Conservation (phyloP, 352 stramenopile genomes). For the Plasmopara viticola region DNA sequence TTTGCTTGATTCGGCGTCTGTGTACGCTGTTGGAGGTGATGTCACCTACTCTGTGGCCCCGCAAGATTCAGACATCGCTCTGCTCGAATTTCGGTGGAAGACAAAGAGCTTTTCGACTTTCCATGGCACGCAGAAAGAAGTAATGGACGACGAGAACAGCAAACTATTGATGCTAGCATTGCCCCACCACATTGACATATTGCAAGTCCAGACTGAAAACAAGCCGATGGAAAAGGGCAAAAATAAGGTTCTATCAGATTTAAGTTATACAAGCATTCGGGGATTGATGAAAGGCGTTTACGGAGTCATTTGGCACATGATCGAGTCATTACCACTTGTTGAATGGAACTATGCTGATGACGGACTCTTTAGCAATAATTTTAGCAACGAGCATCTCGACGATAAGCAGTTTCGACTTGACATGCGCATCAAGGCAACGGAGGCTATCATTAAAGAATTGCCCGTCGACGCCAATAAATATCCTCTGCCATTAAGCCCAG, state of each 20-base stretch:
- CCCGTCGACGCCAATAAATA: constrained; percentile 48
- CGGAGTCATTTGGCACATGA: constrained; percentile 57
- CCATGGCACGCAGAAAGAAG: constrained; percentile 3
- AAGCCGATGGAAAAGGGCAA: constrained; percentile 14
- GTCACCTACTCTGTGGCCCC: constrained; percentile 42
- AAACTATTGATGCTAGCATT: constrained; percentile 70
- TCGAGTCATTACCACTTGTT: constrained; percentile 45
- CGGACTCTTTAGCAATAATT: constrained; percentile 44
- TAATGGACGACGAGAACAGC: constrained; percentile 19
- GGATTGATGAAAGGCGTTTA: constrained; percentile 66
- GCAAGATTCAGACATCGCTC: constrained; percentile 23
- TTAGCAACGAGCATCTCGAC: constrained; percentile 10
- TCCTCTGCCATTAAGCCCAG: constrained; percentile 31
- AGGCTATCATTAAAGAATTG: constrained; percentile 40
- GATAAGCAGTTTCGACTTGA: constrained; percentile 24
- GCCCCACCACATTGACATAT: constrained; percentile 64
- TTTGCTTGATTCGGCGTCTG: constrained; percentile 47
- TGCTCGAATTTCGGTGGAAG: constrained; percentile 60
- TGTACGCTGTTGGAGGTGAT: constrained; percentile 52
- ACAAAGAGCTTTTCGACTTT: constrained; percentile 38
- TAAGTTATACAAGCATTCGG: constrained; percentile 67
- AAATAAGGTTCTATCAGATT: constrained; percentile 30
- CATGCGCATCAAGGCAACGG: constrained; percentile 26
- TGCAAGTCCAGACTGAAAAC: constrained; percentile 18
- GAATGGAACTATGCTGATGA: constrained; percentile 62